These are phyloP conservation scores for Coffea canephora DNA, from an alignment of 257 asterid species.

Conservation along the genomic window DNA sequence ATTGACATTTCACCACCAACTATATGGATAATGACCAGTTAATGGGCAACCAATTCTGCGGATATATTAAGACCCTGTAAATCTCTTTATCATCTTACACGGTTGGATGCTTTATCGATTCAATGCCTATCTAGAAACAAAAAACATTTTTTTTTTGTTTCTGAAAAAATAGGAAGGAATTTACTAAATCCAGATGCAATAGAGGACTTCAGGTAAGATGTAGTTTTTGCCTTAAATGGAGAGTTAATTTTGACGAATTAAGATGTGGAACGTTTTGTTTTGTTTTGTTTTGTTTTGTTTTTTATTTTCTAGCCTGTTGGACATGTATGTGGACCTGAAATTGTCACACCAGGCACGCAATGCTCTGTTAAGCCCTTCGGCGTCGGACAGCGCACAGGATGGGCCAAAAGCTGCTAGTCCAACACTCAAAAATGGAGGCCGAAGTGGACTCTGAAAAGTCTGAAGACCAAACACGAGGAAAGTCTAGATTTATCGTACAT, in stretches of 20 bases:
- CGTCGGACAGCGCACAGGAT: not conserved
- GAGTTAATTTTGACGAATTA: not conserved
- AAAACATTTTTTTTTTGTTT: too few relatives aligned
- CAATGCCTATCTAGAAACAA: too few relatives aligned
- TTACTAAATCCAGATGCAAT: not conserved
- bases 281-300: too few relatives aligned
- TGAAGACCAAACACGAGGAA: not conserved
- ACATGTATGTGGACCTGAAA: not conserved
- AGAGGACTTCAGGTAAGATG: not conserved
- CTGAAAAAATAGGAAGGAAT: not conserved
- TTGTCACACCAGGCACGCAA: not conserved
- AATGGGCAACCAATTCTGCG: too few relatives aligned
- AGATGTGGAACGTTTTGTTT: not conserved
- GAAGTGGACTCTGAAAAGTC: not conserved
- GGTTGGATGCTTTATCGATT: not conserved
- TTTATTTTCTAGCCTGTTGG: not conserved
- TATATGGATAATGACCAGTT: too few relatives aligned
- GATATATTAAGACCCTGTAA: not conserved
- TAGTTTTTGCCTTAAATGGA: too few relatives aligned
- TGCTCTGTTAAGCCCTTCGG: too few relatives aligned
- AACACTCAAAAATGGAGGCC: not conserved
- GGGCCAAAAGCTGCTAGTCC: not conserved
- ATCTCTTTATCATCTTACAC: not conserved
- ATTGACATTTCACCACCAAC: too few relatives aligned
- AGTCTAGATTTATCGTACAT: too few relatives aligned